phyloP scores from a whole-genome alignment of 345 rosid species.

The Laguncularia racemosa region DNA sequence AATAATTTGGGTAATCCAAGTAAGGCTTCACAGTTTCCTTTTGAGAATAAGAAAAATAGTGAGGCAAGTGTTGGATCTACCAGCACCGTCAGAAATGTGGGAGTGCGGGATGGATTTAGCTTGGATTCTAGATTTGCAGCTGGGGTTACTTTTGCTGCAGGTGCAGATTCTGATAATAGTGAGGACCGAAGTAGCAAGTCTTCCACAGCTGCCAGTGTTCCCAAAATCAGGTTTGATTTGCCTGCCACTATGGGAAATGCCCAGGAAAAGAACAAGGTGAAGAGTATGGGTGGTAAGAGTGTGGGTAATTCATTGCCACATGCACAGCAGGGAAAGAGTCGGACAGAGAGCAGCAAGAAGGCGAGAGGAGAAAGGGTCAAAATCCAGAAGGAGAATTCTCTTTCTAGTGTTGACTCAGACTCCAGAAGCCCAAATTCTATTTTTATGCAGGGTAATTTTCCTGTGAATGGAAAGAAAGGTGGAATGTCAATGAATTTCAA shows the following conservation, averaged over 20 bases:
- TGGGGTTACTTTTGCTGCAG: slow-evolving; percentile 39
- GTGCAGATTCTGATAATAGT: slow-evolving; percentile 52
- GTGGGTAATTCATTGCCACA: slow-evolving; percentile 31
- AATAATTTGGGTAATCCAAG: slow-evolving; percentile 28
- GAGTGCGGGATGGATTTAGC: slow-evolving; percentile 27
- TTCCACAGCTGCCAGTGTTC: slow-evolving; percentile 68
- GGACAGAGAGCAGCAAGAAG: slow-evolving; percentile 56
- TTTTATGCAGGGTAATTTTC: slow-evolving; percentile 56
- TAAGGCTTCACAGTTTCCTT: slow-evolving; percentile 26
- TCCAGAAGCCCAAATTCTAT: slow-evolving; percentile 81
- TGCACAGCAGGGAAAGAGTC: slow-evolving; percentile 42
- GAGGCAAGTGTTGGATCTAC: slow-evolving; percentile 35
- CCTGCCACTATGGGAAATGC: slow-evolving; percentile 26
- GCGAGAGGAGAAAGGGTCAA: slow-evolving; percentile 75
- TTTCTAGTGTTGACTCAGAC: slow-evolving; percentile 81
- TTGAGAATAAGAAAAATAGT: slow-evolving; percentile 28
- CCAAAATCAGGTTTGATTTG: slow-evolving; percentile 37
- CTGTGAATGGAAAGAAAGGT: slow-evolving; percentile 40
- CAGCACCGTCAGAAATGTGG: slow-evolving; percentile 24
- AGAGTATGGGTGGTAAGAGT: slow-evolving; percentile 40
- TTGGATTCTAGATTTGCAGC: slow-evolving; percentile 43
- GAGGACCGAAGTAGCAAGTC: slow-evolving; percentile 73
- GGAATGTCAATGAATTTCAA: slow-evolving; percentile 35
- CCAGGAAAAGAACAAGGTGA: slow-evolving; percentile 34
- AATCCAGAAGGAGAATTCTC: slow-evolving; percentile 74